Evolutionary conservation across 345 rosid species (phyloP).

Genomic region (Syzygium grande): DNA sequence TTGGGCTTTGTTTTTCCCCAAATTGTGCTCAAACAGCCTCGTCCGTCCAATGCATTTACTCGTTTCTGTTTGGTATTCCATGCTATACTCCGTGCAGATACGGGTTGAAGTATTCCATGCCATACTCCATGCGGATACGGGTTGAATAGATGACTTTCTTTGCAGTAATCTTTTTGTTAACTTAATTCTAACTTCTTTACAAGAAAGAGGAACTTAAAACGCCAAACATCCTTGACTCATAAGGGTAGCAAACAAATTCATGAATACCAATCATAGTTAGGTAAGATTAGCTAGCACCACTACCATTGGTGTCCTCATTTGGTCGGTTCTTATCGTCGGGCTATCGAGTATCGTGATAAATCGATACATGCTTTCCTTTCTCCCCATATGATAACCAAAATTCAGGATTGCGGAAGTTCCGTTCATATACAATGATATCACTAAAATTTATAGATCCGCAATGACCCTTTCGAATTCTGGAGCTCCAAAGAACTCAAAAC

Average conservation of each 20-base stretch:
- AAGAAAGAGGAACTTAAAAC: neutral
- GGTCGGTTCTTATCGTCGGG: neutral
- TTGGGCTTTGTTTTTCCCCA: neutral
- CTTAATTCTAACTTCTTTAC: neutral
- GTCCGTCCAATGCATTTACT: neutral
- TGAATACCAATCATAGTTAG: neutral
- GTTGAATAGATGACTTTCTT: neutral
- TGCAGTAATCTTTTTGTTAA: neutral
- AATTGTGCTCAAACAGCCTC: neutral
- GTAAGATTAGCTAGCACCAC: neutral
- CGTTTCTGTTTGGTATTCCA: neutral
- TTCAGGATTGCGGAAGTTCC: neutral
- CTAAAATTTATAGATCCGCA: rapidly evolving
- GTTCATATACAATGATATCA: neutral
- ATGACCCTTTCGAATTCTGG: neutral
- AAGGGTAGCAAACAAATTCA: neutral
- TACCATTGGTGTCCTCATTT: neutral
- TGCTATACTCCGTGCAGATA: neutral
- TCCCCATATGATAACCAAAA: neutral
- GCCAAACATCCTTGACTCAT: neutral
- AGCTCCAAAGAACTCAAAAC: neutral
- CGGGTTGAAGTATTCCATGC: too few relatives aligned
- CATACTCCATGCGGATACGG: neutral
- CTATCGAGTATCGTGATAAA: neutral
- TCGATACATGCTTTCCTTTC: neutral